Conservation (phyloP, 257 asterid genomes). For the Paraleonurus japonicus region DNA sequence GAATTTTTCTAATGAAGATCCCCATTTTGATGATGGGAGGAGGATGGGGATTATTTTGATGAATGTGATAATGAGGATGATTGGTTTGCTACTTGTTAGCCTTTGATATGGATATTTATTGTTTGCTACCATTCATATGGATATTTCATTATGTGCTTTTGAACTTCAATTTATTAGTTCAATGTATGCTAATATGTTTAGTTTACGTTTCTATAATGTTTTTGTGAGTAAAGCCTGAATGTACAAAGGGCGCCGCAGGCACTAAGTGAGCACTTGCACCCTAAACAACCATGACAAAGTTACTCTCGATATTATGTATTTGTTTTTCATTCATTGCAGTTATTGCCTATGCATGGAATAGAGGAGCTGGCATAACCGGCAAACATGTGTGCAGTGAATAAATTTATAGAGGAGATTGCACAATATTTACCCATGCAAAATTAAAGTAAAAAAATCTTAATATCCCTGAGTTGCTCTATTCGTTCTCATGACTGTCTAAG, state of each 20-base stretch:
- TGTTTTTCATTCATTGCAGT: not conserved
- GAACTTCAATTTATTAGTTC: not conserved
- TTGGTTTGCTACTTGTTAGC: not conserved
- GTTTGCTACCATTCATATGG: too few relatives aligned
- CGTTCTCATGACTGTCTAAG: not conserved
- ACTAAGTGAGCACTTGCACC: too few relatives aligned
- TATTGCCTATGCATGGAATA: slow-evolving; percentile 5
- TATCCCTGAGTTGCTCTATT: not conserved
- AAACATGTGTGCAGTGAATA: slow-evolving; percentile 6
- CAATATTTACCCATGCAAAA: not conserved
- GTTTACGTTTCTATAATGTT: not conserved
- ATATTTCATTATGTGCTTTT: not conserved
- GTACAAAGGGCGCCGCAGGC: too few relatives aligned
- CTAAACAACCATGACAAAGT: not conserved
- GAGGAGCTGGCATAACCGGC: not conserved
- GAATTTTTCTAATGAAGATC: not conserved
- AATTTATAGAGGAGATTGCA: slow-evolving; percentile 1
- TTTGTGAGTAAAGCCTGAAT: not conserved
- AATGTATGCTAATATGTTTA: not conserved
- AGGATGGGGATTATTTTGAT: not conserved
- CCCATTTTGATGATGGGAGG: not conserved
- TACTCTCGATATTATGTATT: not conserved
- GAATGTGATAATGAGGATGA: not conserved
- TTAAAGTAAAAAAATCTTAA: not conserved
- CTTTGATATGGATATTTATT: not conserved